phyloP scores from a whole-genome alignment of 140 eudicot genomes.

The Senecio squalidus region DNA sequence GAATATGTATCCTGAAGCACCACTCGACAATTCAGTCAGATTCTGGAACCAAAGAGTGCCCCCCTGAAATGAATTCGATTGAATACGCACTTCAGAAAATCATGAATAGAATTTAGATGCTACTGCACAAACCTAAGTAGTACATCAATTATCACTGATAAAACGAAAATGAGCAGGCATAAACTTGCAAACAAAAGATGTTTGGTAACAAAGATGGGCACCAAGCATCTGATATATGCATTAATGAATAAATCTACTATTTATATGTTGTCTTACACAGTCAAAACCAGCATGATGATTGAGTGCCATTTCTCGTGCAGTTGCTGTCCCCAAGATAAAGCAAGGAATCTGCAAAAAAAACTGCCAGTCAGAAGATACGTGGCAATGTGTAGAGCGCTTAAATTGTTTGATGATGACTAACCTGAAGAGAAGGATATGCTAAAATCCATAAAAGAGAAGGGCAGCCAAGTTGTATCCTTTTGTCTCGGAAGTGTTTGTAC shows the following conservation, averaged over 20 bases:
- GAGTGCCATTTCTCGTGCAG: slow-evolving; percentile 73
- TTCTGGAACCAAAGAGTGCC: slow-evolving; percentile 91
- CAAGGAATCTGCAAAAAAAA: slow-evolving; percentile 71
- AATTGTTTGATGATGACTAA: slow-evolving; percentile 17
- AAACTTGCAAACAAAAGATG: slow-evolving; percentile 8
- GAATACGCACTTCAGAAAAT: slow-evolving; percentile 1
- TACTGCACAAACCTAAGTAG: neutral
- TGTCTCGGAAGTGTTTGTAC: slow-evolving; percentile 42
- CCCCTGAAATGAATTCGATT: slow-evolving; percentile 49
- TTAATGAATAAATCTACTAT: neutral
- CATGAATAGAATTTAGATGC: slow-evolving; percentile 7
- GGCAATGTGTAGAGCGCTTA: neutral
- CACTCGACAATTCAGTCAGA: slow-evolving; percentile 66
- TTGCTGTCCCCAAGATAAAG: slow-evolving; percentile 66
- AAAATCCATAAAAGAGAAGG: slow-evolving; percentile 75
- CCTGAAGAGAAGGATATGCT: slow-evolving; percentile 66
- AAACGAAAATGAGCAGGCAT: slow-evolving; percentile 4
- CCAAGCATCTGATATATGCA: neutral
- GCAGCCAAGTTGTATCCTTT: slow-evolving; percentile 61
- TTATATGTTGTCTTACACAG: slow-evolving; percentile 46
- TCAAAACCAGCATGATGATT: slow-evolving; percentile 87
- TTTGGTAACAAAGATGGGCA: neutral
- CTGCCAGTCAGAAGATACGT: neutral
- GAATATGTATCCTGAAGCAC: slow-evolving; percentile 56
- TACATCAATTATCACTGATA: neutral